Evolutionary conservation across 1,284 basidiomycete species (phyloP).

Genomic region (Rhodotorula sp.): DNA sequence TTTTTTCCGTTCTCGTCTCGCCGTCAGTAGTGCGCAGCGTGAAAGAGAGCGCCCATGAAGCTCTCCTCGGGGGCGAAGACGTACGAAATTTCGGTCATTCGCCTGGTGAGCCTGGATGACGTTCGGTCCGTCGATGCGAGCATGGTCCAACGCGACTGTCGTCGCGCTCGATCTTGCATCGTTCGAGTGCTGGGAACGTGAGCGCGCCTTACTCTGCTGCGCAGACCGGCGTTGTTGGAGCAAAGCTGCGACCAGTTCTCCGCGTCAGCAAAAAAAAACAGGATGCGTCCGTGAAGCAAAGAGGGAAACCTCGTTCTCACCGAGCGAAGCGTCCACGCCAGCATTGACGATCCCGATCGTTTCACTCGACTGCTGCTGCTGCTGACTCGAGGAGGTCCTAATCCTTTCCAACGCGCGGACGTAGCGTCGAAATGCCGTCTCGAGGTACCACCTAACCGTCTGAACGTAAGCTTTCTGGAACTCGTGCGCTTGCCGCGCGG

Average conservation of each 20-base stretch:
- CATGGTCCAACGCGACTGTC: constrained; percentile 13
- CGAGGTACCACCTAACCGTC: constrained; percentile 85
- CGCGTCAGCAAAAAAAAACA: too few species aligned
- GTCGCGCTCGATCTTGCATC: constrained; percentile 1
- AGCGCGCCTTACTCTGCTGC: background rate
- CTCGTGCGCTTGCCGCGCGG: constrained; percentile 77
- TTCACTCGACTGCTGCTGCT: constrained; percentile 12
- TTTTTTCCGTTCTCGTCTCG: background rate
- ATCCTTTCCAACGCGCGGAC: constrained; percentile 73
- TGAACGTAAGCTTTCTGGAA: constrained; percentile 83
- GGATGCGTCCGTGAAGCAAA: background rate
- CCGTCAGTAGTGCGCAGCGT: background rate
- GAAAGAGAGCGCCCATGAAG: background rate
- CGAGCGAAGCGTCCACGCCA: constrained; percentile 37
- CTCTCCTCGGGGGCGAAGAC: constrained; percentile 17
- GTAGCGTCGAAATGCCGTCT: constrained; percentile 92
- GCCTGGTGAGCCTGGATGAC: constrained; percentile 79
- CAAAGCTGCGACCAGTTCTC: background rate
- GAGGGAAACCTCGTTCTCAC: background rate
- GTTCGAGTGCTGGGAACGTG: too few species aligned
- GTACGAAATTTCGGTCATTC: constrained; percentile 68
- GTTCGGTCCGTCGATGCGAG: constrained; percentile 61
- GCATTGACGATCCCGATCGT: constrained; percentile 45
- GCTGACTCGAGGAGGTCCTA: constrained; percentile 56
- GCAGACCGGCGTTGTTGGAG: constrained; percentile 8